Percentiles rank a stretch among this genome's conserved stretches.
Evolutionary conservation across 768 basidiomycete genomes (phyloP).

Genomic region (Glaciozyma antarctica): DNA sequence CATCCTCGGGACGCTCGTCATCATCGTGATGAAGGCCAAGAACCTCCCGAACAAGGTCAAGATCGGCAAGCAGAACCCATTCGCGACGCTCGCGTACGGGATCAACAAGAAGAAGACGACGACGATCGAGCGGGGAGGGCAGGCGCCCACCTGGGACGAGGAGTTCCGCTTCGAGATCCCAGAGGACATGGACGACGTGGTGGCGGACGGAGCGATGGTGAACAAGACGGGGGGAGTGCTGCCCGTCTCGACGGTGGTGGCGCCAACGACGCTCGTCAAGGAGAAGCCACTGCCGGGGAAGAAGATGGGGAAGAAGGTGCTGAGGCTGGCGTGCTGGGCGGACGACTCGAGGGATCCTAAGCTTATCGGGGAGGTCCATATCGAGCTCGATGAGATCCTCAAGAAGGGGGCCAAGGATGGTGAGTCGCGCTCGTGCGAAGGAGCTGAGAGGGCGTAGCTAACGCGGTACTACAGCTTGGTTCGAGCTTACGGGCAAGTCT

Average conservation of each 20-base stretch:
- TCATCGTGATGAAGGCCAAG: constrained; percentile 61
- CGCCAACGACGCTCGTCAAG: constrained; percentile 33
- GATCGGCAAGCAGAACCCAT: constrained; percentile 81
- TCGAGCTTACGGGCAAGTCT: constrained; percentile 72
- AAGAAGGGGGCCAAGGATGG: constrained; percentile 86
- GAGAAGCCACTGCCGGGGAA: constrained; percentile 27
- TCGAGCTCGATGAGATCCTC: constrained; percentile 70
- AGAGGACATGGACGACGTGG: constrained; percentile 42
- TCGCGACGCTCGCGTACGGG: constrained; percentile 57
- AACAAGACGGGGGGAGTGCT: constrained; percentile 47
- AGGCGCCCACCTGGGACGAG: constrained; percentile 86
- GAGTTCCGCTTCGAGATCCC: constrained; percentile 65
- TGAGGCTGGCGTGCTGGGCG: constrained; percentile 70
- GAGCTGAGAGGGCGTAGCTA: constrained; percentile 33
- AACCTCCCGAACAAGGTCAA: constrained; percentile 36
- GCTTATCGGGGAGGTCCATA: constrained; percentile 63
- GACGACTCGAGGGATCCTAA: constrained; percentile 69
- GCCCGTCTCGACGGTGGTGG: constrained; percentile 27
- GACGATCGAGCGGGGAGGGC: constrained; percentile 74
- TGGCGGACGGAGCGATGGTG: constrained; percentile 35
- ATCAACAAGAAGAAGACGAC: constrained; percentile 59
- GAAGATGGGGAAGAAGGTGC: constrained; percentile 40
- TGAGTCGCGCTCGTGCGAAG: constrained; percentile 41
- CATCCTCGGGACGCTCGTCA: constrained; percentile 66
- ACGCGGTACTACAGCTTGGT: constrained; percentile 67